Evolutionary conservation across 2,329 filamentous ascomycete species (phyloP), one percentile per base, ranked within the genome.

Genomic region (Dothideomycetes sp.): DNA sequence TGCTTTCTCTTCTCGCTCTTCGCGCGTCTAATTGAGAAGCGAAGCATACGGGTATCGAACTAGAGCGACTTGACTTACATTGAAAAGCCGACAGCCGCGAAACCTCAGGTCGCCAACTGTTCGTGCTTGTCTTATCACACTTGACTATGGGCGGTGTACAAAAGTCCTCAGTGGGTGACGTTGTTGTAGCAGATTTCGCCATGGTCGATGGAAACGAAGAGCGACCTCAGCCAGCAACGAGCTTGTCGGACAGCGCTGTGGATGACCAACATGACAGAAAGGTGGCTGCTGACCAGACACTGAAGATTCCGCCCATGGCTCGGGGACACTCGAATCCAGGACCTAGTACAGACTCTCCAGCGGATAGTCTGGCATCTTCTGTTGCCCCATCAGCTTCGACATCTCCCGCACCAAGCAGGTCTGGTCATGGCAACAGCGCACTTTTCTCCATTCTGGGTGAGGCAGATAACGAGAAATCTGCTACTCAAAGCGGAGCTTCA

Each of bases 121-220:
- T 20, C n/a, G n/a, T n/a, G n/a, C n/a, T n/a, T n/a, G n/a, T n/a
- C n/a, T n/a, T n/a, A n/a, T n/a, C n/a, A n/a, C n/a, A n/a, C n/a
- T 28, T 39, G 23, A 24, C 31, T 15, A 39, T 39, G 35, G 27
- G 28, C 13, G 25, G 7, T 5, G 25, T 28, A 13, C 19, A 17
- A 17, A 25, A 39, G 13, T 13, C 19, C 20, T 31, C 35, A 29
- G 19, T 23, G 22, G 37, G 11, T 15, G 29, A 22, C 27, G 37
- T 33, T 28, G 37, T 28, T 20, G 20, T 17, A 18, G 29, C 37
- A 25, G 37, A 40, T 9, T 40, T 40, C 33, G 37, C 37, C 18
- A 12, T 22, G 5, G 4, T n/a, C 5, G 5, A 25, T 23, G n/a
- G 27, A 30, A 25, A 37, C 5, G 23, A 25, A 8, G 18, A 39